Percentiles rank a stretch among this genome's conserved stretches.
These are phyloP conservation scores for Avena insularis DNA, from an alignment of 176 grass and related monocot species.

Conservation along the genomic window DNA sequence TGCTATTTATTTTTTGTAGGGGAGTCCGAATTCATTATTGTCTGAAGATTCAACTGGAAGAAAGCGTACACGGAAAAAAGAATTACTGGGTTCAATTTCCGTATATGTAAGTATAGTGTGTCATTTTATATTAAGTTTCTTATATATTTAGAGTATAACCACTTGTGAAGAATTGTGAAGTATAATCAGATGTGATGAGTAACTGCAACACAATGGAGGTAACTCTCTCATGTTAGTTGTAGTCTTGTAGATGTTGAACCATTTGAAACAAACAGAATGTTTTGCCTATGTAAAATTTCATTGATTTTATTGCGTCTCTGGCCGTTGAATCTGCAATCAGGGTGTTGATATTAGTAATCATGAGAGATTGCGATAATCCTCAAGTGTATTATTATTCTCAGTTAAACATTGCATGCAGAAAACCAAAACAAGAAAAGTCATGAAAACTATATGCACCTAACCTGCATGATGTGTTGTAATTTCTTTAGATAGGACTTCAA, in stretches of 20 bases:
- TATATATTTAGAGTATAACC: no score
- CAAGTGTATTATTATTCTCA: background rate
- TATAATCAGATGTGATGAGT: slow-evolving; percentile 34
- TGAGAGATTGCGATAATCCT: background rate
- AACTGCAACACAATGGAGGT: slow-evolving; percentile 55
- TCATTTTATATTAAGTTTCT: no score
- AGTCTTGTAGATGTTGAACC: background rate
- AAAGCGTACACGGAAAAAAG: no score
- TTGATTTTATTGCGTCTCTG: background rate
- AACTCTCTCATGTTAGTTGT: background rate
- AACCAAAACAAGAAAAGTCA: background rate
- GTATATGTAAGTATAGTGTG: no score
- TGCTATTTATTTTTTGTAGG: no score
- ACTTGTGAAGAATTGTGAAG: no score
- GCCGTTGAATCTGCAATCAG: background rate
- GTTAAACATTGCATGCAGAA: background rate
- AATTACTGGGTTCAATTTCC: no score
- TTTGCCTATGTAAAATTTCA: background rate
- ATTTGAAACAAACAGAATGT: background rate
- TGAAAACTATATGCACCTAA: background rate
- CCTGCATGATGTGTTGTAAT: background rate
- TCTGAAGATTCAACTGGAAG: no score
- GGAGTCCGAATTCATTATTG: no score
- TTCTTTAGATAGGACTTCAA: background rate
- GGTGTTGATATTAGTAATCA: background rate